Conservation (phyloP, 257 asterid genomes). For the Solanum chmielewskii region DNA sequence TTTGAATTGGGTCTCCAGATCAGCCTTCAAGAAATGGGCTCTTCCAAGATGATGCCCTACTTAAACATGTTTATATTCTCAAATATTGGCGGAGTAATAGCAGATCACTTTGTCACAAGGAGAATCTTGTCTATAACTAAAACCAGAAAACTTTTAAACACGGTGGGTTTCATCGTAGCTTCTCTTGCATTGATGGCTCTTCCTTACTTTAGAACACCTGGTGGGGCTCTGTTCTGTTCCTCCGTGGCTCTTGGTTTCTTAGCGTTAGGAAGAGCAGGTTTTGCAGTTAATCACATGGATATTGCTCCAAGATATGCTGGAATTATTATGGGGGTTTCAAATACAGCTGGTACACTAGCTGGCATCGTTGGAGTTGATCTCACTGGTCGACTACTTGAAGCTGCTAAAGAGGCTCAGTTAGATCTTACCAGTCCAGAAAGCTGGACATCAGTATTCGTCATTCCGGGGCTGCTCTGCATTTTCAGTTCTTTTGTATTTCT, state of each 20-base stretch:
- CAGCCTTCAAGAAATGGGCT: slow-evolving; percentile 93
- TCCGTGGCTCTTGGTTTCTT: slow-evolving; percentile 80
- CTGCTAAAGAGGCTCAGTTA: slow-evolving; percentile 55
- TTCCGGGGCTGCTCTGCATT: slow-evolving; percentile 77
- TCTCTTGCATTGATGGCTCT: slow-evolving; percentile 63
- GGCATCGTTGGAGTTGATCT: slow-evolving; percentile 88
- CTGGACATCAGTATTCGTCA: slow-evolving; percentile 69
- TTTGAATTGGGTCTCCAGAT: slow-evolving; percentile 71
- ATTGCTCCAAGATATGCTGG: slow-evolving; percentile 95
- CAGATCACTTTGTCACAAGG: slow-evolving; percentile 63
- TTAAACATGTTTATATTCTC: slow-evolving; percentile 84
- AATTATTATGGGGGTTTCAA: slow-evolving; percentile 89
- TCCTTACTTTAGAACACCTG: slow-evolving; percentile 65
- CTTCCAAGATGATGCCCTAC: slow-evolving; percentile 90
- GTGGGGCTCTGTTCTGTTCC: slow-evolving; percentile 67
- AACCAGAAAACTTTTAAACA: slow-evolving; percentile 70
- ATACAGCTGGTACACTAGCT: slow-evolving; percentile 90
- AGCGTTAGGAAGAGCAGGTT: slow-evolving; percentile 97
- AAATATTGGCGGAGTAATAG: slow-evolving; percentile 77
- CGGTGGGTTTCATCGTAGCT: slow-evolving; percentile 65
- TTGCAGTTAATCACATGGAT: slow-evolving; percentile 94
- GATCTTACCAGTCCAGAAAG: slow-evolving; percentile 75
- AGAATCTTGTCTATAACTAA: slow-evolving; percentile 50
- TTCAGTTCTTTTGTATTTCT: slow-evolving; percentile 63
- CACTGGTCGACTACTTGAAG: slow-evolving; percentile 82